phyloP scores from a whole-genome alignment of 2,329 filamentous ascomycete genomes.

The Clonostachys solani region DNA sequence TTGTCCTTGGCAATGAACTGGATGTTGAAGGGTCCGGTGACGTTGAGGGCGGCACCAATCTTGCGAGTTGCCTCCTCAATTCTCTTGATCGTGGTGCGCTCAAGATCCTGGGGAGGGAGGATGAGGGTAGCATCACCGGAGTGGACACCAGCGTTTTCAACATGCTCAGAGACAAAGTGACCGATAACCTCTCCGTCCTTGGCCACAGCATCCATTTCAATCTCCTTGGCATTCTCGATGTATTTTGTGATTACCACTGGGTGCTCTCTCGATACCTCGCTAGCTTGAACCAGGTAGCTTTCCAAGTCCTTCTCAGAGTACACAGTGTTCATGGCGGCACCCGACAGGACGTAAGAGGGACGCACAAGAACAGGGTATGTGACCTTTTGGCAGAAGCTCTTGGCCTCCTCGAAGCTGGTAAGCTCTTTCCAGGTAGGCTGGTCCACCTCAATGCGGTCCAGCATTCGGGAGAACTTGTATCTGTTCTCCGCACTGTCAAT shows the following conservation, averaged over 20 bases:
- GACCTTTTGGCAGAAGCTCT: conserved; percentile 80
- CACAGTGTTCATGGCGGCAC: conserved; percentile 98
- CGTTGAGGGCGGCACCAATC: conserved; percentile 89
- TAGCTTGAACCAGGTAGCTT: conserved; percentile 84
- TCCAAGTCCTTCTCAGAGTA: conserved; percentile 93
- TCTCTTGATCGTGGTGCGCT: conserved; percentile 79
- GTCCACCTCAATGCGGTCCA: conserved; percentile 90
- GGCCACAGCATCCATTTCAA: conserved; percentile 98
- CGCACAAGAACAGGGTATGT: conserved; percentile 92
- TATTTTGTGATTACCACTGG: conserved; percentile 99
- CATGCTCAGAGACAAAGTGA: conserved; percentile 97
- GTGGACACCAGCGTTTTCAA: conserved; percentile 97
- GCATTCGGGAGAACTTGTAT: conserved; percentile 98
- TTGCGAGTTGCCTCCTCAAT: conserved; percentile 95
- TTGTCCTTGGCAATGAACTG: conserved; percentile 99
- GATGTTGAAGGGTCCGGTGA: conserved; percentile 97
- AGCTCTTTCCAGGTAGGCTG: conserved; percentile 98
- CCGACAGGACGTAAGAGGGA: conserved; percentile 94
- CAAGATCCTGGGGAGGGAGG: conserved; percentile 88
- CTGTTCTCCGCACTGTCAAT: conserved; percentile 96
- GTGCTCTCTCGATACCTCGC: conserved; percentile 89
- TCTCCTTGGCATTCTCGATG: conserved; percentile 98
- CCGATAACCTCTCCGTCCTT: conserved; percentile 85
- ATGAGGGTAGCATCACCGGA: conserved; percentile 97
- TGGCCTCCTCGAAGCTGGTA: conserved; percentile 89